These are phyloP conservation scores for Chlorella sp. DNA, from an alignment of 139 green algal genomes.

Conservation along the genomic window DNA sequence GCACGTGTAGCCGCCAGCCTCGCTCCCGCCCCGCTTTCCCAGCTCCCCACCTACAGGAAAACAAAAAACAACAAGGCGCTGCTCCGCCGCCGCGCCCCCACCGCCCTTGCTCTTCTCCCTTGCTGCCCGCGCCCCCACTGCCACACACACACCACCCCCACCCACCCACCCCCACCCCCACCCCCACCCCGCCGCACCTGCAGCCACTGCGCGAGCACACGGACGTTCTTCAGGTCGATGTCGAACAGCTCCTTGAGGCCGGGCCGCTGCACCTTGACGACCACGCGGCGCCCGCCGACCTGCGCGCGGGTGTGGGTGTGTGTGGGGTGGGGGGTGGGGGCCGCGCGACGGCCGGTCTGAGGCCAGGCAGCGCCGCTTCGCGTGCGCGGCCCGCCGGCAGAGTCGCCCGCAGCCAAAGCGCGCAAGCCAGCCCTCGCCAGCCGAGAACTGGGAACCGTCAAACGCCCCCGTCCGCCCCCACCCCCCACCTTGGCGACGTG, in stretches of 20 bases:
- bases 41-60: neutral
- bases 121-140: too few species aligned
- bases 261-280: constrained; percentile 83
- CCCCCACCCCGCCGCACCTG: too few species aligned
- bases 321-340: neutral
- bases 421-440: neutral
- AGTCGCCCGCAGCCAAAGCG: too few species aligned
- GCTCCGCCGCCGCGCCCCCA: too few species aligned
- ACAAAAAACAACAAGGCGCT: too few species aligned
- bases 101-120: too few species aligned
- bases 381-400: too few species aligned
- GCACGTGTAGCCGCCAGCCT: too few species aligned
- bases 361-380: too few species aligned
- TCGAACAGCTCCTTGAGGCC: constrained; percentile 78
- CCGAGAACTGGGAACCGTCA: neutral
- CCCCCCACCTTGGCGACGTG: constrained; percentile 27
- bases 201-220: constrained; percentile 81
- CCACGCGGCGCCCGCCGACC: constrained; percentile 70
- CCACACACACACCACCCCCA: too few species aligned
- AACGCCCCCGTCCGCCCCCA: neutral
- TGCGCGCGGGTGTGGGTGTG: neutral
- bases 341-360: neutral
- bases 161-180: too few species aligned
- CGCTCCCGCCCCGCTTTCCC: neutral
- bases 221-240: constrained; percentile 87